phyloP scores from a whole-genome alignment of 345 rosid species.

The sweet orange (Citrus sinensis) region DNA sequence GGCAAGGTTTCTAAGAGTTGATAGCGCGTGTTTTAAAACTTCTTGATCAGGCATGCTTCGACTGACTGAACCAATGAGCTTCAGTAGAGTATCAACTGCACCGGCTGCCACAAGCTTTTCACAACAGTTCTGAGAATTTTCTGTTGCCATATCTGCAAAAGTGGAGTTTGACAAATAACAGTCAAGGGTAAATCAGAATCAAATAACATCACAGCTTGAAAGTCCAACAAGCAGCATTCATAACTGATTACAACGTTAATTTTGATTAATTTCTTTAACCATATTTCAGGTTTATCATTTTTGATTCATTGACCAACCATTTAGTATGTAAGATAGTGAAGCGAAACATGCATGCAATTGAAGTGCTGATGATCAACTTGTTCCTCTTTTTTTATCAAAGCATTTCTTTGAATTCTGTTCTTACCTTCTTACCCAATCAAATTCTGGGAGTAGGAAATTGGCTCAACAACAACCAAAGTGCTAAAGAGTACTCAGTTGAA shows the following conservation, averaged over 20 bases:
- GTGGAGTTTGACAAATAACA: not conserved
- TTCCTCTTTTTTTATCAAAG: not conserved
- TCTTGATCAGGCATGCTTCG: conserved; percentile 92
- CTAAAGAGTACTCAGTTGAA: not conserved
- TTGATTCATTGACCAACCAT: not conserved
- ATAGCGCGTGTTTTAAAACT: conserved; percentile 75
- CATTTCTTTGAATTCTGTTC: not conserved
- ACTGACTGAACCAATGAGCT: conserved; percentile 62
- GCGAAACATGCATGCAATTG: not conserved
- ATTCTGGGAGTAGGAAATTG: not conserved
- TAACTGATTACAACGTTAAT: not conserved
- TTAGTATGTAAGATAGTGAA: not conserved
- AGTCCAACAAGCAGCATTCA: not conserved
- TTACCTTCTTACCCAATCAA: not conserved
- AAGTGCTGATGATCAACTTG: not conserved
- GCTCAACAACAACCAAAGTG: not conserved
- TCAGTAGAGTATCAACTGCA: conserved; percentile 60
- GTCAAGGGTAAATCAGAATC: not conserved
- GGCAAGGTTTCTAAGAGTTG: conserved; percentile 70
- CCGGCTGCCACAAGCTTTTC: conserved; percentile 89
- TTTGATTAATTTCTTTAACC: not conserved
- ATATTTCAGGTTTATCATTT: not conserved
- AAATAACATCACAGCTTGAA: not conserved
- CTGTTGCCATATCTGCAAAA: conserved; percentile 62
- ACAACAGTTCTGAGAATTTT: conserved; percentile 77